Base-by-base conservation (phyloP, 169 alveolate species). In the Babesia sp. region DNA sequence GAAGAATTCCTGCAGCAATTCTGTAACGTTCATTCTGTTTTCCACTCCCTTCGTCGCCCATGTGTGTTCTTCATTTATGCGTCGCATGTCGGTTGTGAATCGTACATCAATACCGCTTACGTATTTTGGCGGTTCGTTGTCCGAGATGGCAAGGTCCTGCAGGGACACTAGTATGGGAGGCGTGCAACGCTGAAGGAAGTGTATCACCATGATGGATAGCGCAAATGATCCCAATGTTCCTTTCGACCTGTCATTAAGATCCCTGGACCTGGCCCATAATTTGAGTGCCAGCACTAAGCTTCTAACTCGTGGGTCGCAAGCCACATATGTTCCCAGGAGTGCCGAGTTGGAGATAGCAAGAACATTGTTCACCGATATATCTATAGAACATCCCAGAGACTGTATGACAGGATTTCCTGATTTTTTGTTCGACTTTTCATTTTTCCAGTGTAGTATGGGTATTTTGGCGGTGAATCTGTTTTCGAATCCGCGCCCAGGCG, bases 141-240 rank as follows among this genome's bases (percentile, higher is more conserved):
- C 83, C 34, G 83, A 63, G 50, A 85, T 37, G 14, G 94, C 90
- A 36, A 90, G 51, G 53, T 90, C 93, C 72, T 91, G 95, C n/a
- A 91, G 77, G 12, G 91, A 86, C 45, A 89, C 86, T 24, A 91
- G 58, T 33, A 91, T 55, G 31, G 90, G 92, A 7, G 95, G 95
- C 37, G 66, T 83, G 24, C 84, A 80, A 44, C 75, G 55, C 53
- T 91, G 95, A 41, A 91, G 59, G 70, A 84, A 91, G 50, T 91
- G 94, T 56, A 91, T 91, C 34, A 76, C 84, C 91, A 91, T 85
- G 54, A 91, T 61, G 33, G 90, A 73, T 33, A 90, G 68, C 6
- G 95, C 92, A 75, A 90, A 91, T 9, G 95, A 85, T 9, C 93
- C 83, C 45, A 91, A 53, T 53, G 94, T 84, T 41, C 95, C 95